Percentiles rank a stretch among this genome's conserved stretches.
Evolutionary conservation across 139 green algal genomes (phyloP).

Genomic region (Eudorina sp.): DNA sequence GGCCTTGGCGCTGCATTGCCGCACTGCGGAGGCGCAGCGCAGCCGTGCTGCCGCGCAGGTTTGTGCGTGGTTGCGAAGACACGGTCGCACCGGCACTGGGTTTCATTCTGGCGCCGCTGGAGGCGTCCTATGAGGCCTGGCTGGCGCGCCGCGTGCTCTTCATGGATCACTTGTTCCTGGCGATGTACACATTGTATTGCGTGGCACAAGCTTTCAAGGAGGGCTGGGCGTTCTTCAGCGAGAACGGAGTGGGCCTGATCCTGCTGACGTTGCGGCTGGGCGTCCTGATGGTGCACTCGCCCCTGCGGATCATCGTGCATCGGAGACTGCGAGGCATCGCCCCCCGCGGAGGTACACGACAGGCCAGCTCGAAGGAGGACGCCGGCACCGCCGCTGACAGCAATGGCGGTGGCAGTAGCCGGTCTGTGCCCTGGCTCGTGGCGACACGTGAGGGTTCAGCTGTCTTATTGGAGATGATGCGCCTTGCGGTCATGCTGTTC

Average conservation of each 20-base stretch:
- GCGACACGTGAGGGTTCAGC: background rate
- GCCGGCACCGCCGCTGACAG: background rate
- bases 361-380: background rate
- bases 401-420: no score
- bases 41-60: background rate
- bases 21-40: background rate
- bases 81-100: background rate
- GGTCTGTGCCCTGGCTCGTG: no score
- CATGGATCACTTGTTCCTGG: conserved; percentile 2
- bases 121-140: conserved; percentile 8
- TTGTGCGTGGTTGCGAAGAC: background rate
- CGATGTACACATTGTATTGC: background rate
- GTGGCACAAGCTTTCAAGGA: background rate
- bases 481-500: background rate
- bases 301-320: background rate
- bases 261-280: conserved; percentile 1
- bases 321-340: no score
- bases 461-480: background rate
- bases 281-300: background rate
- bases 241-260: background rate
- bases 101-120: background rate
- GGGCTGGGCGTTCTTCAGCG: background rate
- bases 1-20: background rate
- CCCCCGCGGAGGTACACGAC: no score
- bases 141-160: background rate